Evolutionary conservation across 805 yeast genomes (phyloP).

Genomic region (Yamadazyma ubonensis): DNA sequence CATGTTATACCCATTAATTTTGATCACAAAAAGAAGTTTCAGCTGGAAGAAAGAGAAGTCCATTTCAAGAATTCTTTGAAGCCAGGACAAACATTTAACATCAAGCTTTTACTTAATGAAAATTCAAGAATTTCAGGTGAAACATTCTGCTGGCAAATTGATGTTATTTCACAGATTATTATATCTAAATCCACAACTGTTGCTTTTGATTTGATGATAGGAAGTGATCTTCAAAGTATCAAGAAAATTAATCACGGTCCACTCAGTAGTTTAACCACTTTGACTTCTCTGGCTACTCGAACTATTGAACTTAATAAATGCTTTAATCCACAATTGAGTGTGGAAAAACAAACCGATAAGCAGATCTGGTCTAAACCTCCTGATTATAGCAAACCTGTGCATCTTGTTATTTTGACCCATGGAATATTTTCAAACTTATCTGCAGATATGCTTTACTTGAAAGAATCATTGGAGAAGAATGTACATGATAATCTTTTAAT

Average conservation of each 20-base stretch:
- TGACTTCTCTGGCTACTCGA: slow-evolving; percentile 6
- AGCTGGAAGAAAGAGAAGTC: slow-evolving; percentile 28
- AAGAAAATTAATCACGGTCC: slow-evolving; percentile 31
- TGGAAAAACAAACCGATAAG: slow-evolving; percentile 25
- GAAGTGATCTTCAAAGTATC: slow-evolving; percentile 34
- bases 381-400: slow-evolving; percentile 31
- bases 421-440: slow-evolving; percentile 44
- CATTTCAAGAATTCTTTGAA: slow-evolving; percentile 47
- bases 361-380: slow-evolving; percentile 35
- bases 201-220: slow-evolving; percentile 36
- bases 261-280: slow-evolving; percentile 11
- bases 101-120: slow-evolving; percentile 49
- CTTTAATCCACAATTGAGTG: slow-evolving; percentile 25
- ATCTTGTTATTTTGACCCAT: slow-evolving; percentile 43
- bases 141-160: slow-evolving; percentile 36
- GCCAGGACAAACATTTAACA: slow-evolving; percentile 70
- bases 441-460: slow-evolving; percentile 44
- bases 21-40: slow-evolving; percentile 23
- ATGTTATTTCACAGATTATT: slow-evolving; percentile 42
- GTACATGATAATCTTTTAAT: slow-evolving; percentile 35
- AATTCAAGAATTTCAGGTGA: slow-evolving; percentile 28
- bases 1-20: slow-evolving; percentile 42
- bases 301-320: slow-evolving; percentile 9
- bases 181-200: slow-evolving; percentile 32
- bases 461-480: slow-evolving; percentile 29